Conservation (phyloP, 257 asterid species). For the Nyctanthes arbortristis region DNA sequence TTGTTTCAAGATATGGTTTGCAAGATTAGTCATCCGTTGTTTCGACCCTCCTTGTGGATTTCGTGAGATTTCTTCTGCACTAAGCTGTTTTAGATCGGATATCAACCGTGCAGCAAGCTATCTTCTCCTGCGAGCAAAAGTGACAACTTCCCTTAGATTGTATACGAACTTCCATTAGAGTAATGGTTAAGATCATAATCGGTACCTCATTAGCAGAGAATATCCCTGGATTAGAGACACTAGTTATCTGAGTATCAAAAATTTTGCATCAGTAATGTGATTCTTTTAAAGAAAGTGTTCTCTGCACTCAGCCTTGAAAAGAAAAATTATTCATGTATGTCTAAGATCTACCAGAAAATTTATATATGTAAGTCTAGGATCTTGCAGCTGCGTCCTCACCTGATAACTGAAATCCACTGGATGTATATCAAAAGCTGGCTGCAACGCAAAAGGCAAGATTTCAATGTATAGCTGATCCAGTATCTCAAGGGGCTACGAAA, state of each 20-base stretch:
- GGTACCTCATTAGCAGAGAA: conserved; percentile 81
- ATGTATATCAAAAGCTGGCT: conserved; percentile 81
- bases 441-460: conserved; percentile 34
- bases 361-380: not conserved
- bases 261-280: conserved; percentile 11
- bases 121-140: conserved; percentile 57
- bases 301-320: not conserved
- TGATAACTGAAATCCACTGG: conserved; percentile 57
- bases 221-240: conserved; percentile 85
- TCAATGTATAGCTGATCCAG: conserved; percentile 14
- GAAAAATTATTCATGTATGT: not conserved
- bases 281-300: not conserved
- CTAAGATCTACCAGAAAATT: conserved; percentile 1
- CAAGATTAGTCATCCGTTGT: conserved; percentile 82
- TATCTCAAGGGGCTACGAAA: conserved; percentile 15
- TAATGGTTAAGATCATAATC: conserved; percentile 18
- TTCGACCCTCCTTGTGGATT: conserved; percentile 82
- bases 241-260: conserved; percentile 51
- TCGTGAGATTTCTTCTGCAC: conserved; percentile 93
- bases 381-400: conserved; percentile 44
- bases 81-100: conserved; percentile 86
- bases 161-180: not conserved
- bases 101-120: conserved; percentile 88
- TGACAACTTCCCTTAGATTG: no score
- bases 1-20: conserved; percentile 79